Base-by-base conservation (phyloP, 1,284 basidiomycete genomes). In the Ganoderma lingzhi region DNA sequence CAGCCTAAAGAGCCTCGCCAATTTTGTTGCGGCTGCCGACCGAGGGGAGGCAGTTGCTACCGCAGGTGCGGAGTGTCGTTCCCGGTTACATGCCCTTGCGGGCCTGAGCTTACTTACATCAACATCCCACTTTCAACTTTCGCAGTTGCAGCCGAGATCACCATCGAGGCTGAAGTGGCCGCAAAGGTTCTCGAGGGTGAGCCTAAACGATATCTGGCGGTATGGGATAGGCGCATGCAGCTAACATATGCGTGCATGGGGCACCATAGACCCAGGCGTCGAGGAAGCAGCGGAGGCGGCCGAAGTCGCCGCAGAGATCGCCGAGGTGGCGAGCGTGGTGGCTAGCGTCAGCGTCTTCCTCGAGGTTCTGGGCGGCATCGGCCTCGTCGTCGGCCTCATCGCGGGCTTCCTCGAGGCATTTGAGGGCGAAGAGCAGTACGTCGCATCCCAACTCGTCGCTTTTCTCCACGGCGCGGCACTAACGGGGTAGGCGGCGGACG, bases 51-150 rank as follows among this genome's bases (percentile, higher is more conserved):
- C n/a, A 48, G 45, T 19, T 8, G 45, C 45, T 1, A 19, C 45
- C 45, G 45, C 0, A 48, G 45, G 45, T 48, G n/a, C 19, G 1
- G 5, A 8, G 6, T 19, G 4, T 8, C 3, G 6, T 19, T 23
- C 23, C 23, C 23, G 23, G 23, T 23, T 23, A 23, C 23, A 23
- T 23, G 23, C 23, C 23, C 23, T 23, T 23, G 23, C 23, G 23
- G 23, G 23, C 23, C 23, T 23, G 23, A 23, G 23, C 23, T 23
- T 23, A 23, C 23, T 23, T 23, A 23, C 1, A 23, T 19, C n/a
- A 8, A 2, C 45, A 6, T n/a, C n/a, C 8, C n/a, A 23, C 19
- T 0, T 23, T 1, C n/a, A 6, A 9, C 1, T 1, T 23, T 0
- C 6, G 6, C n/a, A 48, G 45, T 6, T 3, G 45, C 45, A 19